phyloP scores from a whole-genome alignment of 768 basidiomycete genomes.

The Chalciporus piperatus region DNA sequence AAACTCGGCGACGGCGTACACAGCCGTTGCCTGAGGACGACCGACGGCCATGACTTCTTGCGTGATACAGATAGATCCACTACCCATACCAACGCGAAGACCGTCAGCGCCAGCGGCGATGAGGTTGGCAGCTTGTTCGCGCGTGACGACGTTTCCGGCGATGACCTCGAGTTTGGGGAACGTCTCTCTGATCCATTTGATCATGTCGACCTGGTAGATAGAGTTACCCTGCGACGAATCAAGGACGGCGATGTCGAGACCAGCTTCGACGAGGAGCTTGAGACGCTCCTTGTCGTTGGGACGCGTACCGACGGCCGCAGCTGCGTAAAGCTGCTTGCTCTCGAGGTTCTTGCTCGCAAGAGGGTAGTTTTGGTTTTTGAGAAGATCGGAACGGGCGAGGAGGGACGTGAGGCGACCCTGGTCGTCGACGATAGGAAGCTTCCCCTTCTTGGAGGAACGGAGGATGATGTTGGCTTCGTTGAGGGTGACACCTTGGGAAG shows the following conservation, averaged over 20 bases:
- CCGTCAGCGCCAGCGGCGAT: slow-evolving; percentile 95
- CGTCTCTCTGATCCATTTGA: slow-evolving; percentile 85
- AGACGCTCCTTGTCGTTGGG: slow-evolving; percentile 85
- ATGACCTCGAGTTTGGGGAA: slow-evolving; percentile 89
- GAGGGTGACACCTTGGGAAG: slow-evolving; percentile 84
- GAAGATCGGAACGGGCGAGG: slow-evolving; percentile 92
- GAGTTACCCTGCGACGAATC: slow-evolving; percentile 99
- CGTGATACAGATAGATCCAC: slow-evolving; percentile 98
- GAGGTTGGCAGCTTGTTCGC: slow-evolving; percentile 92
- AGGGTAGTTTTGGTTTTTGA: slow-evolving; percentile 97
- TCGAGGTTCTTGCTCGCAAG: slow-evolving; percentile 88
- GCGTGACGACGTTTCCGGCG: slow-evolving; percentile 96
- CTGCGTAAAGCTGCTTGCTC: slow-evolving; percentile 94
- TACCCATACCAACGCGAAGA: slow-evolving; percentile 97
- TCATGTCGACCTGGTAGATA: slow-evolving; percentile 90
- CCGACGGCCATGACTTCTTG: slow-evolving; percentile 99
- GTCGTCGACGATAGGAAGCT: slow-evolving; percentile 80
- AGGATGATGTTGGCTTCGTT: slow-evolving; percentile 91
- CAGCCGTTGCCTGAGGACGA: slow-evolving; percentile 96
- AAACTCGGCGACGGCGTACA: slow-evolving; percentile 95
- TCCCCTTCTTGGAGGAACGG: slow-evolving; percentile 96
- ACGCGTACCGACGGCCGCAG: slow-evolving; percentile 93
- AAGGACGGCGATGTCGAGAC: slow-evolving; percentile 90
- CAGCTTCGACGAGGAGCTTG: slow-evolving; percentile 83
- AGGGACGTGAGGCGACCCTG: slow-evolving; percentile 72